These are phyloP conservation scores for Plasmodium ovale DNA, from an alignment of 169 alveolate genomes.

Conservation along the genomic window DNA sequence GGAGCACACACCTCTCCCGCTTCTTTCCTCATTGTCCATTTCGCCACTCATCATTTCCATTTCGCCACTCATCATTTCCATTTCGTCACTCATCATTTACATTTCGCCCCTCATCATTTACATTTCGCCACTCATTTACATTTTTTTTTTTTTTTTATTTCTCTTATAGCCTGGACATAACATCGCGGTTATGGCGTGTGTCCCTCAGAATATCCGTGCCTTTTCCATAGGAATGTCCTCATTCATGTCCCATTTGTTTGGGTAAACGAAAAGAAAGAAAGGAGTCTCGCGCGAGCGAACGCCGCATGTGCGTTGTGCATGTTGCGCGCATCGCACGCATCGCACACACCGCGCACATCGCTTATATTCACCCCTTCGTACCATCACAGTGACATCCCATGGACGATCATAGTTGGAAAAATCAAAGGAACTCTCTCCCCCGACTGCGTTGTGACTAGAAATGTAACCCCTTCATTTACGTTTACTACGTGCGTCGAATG, in stretches of 20 bases:
- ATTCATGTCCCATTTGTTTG: conserved; percentile 51
- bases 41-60: too few species aligned
- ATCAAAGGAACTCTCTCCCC: conserved; percentile 65
- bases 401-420: conserved; percentile 54
- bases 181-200: conserved; percentile 43
- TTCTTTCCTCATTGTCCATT: too few species aligned
- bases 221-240: conserved; percentile 66
- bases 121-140: too few species aligned
- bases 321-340: background rate
- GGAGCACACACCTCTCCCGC: too few species aligned
- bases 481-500: background rate
- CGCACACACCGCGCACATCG: background rate
- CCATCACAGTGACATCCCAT: conserved; percentile 48
- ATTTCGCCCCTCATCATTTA: too few species aligned
- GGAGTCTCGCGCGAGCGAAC: too few species aligned
- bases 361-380: background rate
- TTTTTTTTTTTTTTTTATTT: background rate
- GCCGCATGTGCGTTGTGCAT: background rate
- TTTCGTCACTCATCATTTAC: too few species aligned
- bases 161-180: conserved; percentile 49
- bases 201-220: conserved; percentile 36
- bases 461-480: background rate
- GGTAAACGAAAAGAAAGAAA: too few species aligned
- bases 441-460: conserved; percentile 54
- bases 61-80: too few species aligned